Conservation (phyloP, 2,329 filamentous ascomycete genomes). For the Colletotrichum sp. region DNA sequence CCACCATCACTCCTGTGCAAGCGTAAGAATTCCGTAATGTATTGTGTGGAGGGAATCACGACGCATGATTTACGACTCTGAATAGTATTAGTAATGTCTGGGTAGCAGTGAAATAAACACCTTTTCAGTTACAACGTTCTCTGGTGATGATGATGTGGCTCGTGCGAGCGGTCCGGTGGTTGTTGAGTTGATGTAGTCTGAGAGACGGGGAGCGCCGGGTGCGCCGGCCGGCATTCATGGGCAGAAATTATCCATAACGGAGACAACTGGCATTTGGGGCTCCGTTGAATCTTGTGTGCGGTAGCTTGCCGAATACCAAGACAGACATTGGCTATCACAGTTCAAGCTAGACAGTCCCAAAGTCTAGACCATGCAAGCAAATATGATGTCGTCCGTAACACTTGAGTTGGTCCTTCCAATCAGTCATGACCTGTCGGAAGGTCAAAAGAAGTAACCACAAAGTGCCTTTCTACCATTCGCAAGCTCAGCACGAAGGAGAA, state of each 20-base stretch:
- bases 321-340: neutral
- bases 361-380: neutral
- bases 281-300: neutral
- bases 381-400: neutral
- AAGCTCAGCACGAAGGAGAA: neutral
- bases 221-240: neutral
- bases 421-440: neutral
- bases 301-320: neutral
- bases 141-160: neutral
- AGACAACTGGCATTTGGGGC: neutral
- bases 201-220: neutral
- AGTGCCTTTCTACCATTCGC: neutral
- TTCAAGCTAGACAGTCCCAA: neutral
- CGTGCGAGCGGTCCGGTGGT: neutral
- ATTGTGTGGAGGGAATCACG: neutral
- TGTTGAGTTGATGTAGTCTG: neutral
- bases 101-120: neutral
- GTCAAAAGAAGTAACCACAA: neutral
- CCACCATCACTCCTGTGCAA: constrained; percentile 13
- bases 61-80: constrained; percentile 6
- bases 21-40: neutral
- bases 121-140: neutral
- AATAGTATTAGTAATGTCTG: constrained; percentile 18
- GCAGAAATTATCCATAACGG: neutral
- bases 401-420: neutral